A percentile compares a stretch with the other conserved stretches of the same genome.
Evolutionary conservation across 129 eudicot genomes (phyloP).

Genomic region (Chrysanthemum seticuspe): DNA sequence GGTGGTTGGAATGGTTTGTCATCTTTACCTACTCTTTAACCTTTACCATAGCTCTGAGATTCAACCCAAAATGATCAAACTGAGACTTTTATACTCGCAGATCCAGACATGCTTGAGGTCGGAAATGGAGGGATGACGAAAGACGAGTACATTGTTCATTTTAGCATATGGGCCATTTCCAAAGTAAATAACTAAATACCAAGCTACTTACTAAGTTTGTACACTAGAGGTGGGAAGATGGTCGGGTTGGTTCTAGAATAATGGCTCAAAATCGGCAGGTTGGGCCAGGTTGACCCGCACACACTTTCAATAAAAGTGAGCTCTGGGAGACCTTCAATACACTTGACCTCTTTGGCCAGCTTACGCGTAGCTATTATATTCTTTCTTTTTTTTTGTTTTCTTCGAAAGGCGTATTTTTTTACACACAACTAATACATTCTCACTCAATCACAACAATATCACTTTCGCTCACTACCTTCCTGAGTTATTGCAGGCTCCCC

Average conservation of each 20-base stretch:
- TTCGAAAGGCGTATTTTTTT: too few species aligned
- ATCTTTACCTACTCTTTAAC: background rate
- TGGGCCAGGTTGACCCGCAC: too few species aligned
- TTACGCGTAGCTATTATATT: too few species aligned
- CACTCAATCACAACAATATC: too few species aligned
- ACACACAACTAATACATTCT: too few species aligned
- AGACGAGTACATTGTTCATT: constrained; percentile 73
- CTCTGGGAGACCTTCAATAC: too few species aligned
- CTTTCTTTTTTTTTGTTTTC: too few species aligned
- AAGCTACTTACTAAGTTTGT: background rate
- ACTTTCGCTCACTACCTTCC: background rate
- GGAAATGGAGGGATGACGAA: constrained; percentile 94
- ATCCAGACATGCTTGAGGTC: constrained; percentile 97
- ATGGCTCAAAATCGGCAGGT: too few species aligned
- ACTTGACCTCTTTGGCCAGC: too few species aligned
- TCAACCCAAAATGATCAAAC: background rate
- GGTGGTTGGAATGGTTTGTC: constrained; percentile 97
- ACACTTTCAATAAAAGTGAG: too few species aligned
- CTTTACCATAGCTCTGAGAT: background rate
- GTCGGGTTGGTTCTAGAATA: too few species aligned
- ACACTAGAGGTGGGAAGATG: too few species aligned
- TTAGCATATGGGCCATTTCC: constrained; percentile 93
- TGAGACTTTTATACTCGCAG: constrained; percentile 39
- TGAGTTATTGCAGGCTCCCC: constrained; percentile 64
- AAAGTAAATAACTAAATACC: constrained; percentile 42